phyloP scores from a whole-genome alignment of 495 filamentous ascomycete species.

The Beverwykella pulmonaria region DNA sequence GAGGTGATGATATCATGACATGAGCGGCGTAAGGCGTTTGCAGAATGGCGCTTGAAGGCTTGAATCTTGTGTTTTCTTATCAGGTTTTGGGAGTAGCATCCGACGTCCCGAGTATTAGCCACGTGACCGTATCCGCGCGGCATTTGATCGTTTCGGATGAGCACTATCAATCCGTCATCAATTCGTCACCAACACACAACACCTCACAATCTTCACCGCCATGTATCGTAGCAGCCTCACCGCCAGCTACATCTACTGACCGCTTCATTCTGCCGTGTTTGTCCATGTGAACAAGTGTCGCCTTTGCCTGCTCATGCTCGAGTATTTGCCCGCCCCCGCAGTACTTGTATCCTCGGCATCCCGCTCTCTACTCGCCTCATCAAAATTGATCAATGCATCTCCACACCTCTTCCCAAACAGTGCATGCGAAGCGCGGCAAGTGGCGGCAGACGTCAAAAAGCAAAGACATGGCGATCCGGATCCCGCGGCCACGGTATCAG shows the following conservation, averaged over 20 bases:
- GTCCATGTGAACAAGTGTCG: background rate
- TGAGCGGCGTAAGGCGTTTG: background rate
- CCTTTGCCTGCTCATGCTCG: background rate
- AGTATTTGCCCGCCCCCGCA: background rate
- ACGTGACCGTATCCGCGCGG: background rate
- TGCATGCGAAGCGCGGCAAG: background rate
- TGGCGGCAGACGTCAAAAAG: background rate
- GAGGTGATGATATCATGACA: background rate
- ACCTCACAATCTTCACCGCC: background rate
- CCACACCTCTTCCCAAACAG: constrained; percentile 4
- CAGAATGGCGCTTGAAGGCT: background rate
- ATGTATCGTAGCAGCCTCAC: background rate
- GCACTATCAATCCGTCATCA: background rate
- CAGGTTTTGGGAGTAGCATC: background rate
- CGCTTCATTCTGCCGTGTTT: constrained; percentile 1
- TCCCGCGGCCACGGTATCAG: constrained; percentile 7
- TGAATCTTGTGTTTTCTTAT: background rate
- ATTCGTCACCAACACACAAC: background rate
- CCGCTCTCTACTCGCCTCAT: background rate
- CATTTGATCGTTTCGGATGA: background rate
- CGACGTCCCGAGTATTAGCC: background rate
- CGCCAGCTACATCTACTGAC: constrained; percentile 6
- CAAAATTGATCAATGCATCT: constrained; percentile 3
- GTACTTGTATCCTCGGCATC: background rate
- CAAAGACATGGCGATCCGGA: background rate